Evolutionary conservation across 495 filamentous ascomycete genomes (phyloP), one percentile per base, ranked within the genome.

Genomic region (Podospora tetraspora): DNA sequence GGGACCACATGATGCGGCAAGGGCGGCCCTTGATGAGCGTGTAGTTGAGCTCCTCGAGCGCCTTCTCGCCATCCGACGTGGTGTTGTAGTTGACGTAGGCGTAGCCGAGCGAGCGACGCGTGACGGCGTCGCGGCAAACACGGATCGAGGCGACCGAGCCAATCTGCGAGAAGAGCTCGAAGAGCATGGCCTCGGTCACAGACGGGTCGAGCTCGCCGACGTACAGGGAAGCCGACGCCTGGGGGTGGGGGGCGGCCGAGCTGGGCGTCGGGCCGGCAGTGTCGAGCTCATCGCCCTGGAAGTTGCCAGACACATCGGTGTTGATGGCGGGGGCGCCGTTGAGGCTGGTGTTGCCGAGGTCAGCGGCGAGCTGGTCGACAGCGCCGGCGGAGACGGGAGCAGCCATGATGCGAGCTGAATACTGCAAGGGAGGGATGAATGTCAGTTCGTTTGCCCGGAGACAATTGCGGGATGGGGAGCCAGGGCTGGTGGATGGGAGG

Each of bases 11-110:
- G 86, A 99, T 99, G 80, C 95, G 95, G 89, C 96, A 98, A 37
- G 95, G 94, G 79, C 92, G 93, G 74, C 92, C 92, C 88, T 98
- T 98, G 86, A 99, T 98, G 71, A 97, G 84, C 68, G 96, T 99
- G 85, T 99, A 99, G 88, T 99, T 99, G 69, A 99, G 88, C 82
- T 99, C 95, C 83, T 99, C 95, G 62, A 99, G 89, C 69, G 95
- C 95, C 80, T 94, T 94, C 86, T 99, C 95, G 74, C 95, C 95
- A 78, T 99, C 96, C 68, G 87, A 81, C 43, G 93, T 93, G 81
- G 92, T 96, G 84, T 98, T 99, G 88, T 98, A 99, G 86, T 99
- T 99, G 80, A 99, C 95, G 77, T 99, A 99, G 80, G 95, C 96
- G 79, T 99, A 99, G 70, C 95, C 95, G 69, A 99, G 92, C 69